Evolutionary conservation across 805 yeast species (phyloP), one percentile per base, ranked within the genome.

Genomic region (Osmozyma mogii): DNA sequence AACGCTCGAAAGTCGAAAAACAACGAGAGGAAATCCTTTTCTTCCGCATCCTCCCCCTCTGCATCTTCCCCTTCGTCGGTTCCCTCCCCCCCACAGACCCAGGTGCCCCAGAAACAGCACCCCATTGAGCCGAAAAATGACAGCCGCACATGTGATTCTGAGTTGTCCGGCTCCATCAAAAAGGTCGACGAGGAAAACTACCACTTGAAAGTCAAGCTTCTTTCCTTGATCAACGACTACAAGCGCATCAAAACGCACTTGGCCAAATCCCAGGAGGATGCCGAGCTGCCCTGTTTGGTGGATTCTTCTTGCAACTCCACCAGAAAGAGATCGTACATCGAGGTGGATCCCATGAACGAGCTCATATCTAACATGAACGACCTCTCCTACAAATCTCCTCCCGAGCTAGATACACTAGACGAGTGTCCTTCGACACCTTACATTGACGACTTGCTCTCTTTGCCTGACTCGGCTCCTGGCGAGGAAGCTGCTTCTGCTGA

Each of bases 191-290:
- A 41, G 12, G 68, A 63, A 34, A 63, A 63, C 37, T 38, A 45
- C 29, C 49, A 50, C 17, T 50, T 63, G 28, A 63, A 63, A 29
- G 37, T 52, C 7, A 50, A 52, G 29, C 42, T 63, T 19, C 47
- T 63, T 23, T 43, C 51, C 24, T 47, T 63, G 29, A 61, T 63
- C 17, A 58, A 60, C 31, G 68, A 62, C 35, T 63, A 63, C 40
- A 60, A 60, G 35, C 44, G 54, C 24, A 45, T 63, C 36, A 52
- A 52, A 33, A 46, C 45, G 26, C 44, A 47, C 39, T 61, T 61
- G 32, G 42, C 48, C 24, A 41, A 33, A 10, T 31, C 35, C 18
- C 20, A 32, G 5, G 19, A 34, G 5, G 15, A 30, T 9, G 18
- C 23, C 15, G 16, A 31, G 9, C 16, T 29, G 7, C 30, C 35